phyloP scores from a whole-genome alignment of 257 asterid genomes.

The Ajuga chamaepitys region DNA sequence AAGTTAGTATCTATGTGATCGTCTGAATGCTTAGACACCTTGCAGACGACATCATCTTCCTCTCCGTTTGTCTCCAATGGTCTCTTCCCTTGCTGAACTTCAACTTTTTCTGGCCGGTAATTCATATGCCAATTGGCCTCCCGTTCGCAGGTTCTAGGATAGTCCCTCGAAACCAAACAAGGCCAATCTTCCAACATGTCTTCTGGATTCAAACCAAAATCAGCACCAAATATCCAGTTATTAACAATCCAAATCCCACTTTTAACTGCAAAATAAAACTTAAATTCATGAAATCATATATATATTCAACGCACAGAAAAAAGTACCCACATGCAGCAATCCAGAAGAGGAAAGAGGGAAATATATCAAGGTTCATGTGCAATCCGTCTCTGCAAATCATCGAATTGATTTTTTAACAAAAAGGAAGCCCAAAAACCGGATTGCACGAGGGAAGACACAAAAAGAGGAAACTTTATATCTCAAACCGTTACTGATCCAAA shows the following conservation, averaged over 20 bases:
- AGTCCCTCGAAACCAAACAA: slow-evolving; percentile 45
- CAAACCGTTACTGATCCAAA: slow-evolving; percentile 24
- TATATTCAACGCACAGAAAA: background rate
- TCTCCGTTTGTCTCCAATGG: slow-evolving; percentile 34
- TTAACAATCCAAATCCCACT: slow-evolving; percentile 8
- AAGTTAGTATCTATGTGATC: slow-evolving; percentile 26
- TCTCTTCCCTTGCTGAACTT: slow-evolving; percentile 37
- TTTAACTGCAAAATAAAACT: slow-evolving; percentile 24
- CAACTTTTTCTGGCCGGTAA: slow-evolving; percentile 27
- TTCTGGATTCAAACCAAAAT: slow-evolving; percentile 22
- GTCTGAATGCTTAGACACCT: slow-evolving; percentile 25
- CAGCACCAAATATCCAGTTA: slow-evolving; percentile 14
- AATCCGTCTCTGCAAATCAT: background rate
- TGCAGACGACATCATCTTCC: slow-evolving; percentile 24
- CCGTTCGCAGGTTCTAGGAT: slow-evolving; percentile 34
- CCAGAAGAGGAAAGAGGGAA: background rate
- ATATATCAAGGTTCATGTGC: background rate
- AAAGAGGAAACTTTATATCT: slow-evolving; percentile 12
- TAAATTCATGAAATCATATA: slow-evolving; percentile 12
- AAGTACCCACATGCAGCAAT: slow-evolving; percentile 6
- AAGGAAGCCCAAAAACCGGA: background rate
- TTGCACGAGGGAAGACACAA: slow-evolving; percentile 2
- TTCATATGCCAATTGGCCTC: slow-evolving; percentile 42
- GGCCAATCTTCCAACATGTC: slow-evolving; percentile 65
- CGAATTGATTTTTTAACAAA: background rate